Percentiles rank a stretch among this genome's conserved stretches.
These are phyloP conservation scores for Helotiales sp. DNA, from an alignment of 2,329 filamentous ascomycete genomes.

Conservation along the genomic window DNA sequence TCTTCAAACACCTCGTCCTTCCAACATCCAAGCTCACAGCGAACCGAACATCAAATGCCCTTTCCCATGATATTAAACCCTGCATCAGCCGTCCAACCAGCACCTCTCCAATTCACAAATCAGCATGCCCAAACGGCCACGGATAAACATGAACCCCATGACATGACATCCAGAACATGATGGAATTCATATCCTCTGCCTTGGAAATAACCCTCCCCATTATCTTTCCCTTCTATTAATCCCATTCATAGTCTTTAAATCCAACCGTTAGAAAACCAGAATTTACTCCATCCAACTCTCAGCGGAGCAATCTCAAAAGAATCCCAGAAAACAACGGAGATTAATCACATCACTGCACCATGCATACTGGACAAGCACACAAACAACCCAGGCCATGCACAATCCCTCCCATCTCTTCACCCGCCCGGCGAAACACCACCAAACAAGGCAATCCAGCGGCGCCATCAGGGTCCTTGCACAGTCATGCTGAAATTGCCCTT, in stretches of 20 bases:
- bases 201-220: neutral
- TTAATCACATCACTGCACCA: slow-evolving; percentile 4
- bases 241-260: neutral
- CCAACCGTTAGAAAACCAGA: too few relatives aligned
- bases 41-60: neutral
- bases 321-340: neutral
- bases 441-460: neutral
- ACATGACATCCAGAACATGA: neutral
- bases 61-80: neutral
- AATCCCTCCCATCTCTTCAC: neutral
- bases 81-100: neutral
- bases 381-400: too few relatives aligned
- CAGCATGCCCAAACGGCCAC: neutral
- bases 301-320: neutral
- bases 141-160: neutral
- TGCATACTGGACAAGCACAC: neutral
- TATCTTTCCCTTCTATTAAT: neutral
- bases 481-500: neutral
- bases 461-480: neutral
- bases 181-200: neutral
- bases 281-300: neutral
- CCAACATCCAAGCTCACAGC: neutral
- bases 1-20: neutral
- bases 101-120: neutral
- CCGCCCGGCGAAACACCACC: neutral